Conservation (phyloP, 2,329 filamentous ascomycete species). For the Calonectria hawksworthii region DNA sequence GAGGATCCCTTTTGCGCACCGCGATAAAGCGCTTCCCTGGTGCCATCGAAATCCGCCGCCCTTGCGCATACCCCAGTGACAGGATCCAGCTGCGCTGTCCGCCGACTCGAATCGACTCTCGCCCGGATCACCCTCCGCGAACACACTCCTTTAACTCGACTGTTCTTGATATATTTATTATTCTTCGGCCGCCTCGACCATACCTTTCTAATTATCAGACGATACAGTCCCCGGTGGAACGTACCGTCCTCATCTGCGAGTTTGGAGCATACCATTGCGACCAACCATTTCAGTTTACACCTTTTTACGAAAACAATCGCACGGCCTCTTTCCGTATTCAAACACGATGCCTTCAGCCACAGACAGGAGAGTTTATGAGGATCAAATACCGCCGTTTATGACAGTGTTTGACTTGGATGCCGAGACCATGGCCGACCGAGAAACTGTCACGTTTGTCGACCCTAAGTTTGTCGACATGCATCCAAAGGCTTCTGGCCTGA, state of each 20-base stretch:
- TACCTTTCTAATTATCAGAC: conserved; percentile 38
- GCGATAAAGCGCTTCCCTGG: conserved; percentile 21
- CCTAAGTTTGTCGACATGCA: conserved; percentile 66
- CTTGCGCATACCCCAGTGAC: conserved; percentile 35
- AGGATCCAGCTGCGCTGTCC: conserved; percentile 49
- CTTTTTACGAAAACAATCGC: conserved; percentile 16
- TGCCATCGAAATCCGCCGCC: conserved; percentile 33
- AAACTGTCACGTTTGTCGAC: conserved; percentile 68
- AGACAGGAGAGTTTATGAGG: conserved; percentile 73
- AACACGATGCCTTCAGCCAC: conserved; percentile 73
- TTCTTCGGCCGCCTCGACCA: conserved; percentile 35
- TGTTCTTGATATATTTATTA: conserved; percentile 28
- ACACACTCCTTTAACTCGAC: conserved; percentile 40
- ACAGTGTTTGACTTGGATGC: conserved; percentile 78
- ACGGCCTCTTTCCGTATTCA: conserved; percentile 12
- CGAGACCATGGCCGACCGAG: conserved; percentile 67
- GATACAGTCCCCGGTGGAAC: conserved; percentile 39
- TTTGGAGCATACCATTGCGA: conserved; percentile 18
- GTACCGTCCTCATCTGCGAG: conserved; percentile 33
- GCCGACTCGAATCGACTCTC: conserved; percentile 40
- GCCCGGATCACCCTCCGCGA: conserved; percentile 38
- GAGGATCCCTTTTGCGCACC: conserved; percentile 32
- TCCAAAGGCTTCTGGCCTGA: conserved; percentile 54
- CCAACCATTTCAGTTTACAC: conserved; percentile 20
- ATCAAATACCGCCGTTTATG: conserved; percentile 83